Percentiles rank a stretch among this genome's conserved stretches.
These are phyloP conservation scores for Cryphonectria carpinicola DNA, from an alignment of 2,329 filamentous ascomycete genomes.

Conservation along the genomic window DNA sequence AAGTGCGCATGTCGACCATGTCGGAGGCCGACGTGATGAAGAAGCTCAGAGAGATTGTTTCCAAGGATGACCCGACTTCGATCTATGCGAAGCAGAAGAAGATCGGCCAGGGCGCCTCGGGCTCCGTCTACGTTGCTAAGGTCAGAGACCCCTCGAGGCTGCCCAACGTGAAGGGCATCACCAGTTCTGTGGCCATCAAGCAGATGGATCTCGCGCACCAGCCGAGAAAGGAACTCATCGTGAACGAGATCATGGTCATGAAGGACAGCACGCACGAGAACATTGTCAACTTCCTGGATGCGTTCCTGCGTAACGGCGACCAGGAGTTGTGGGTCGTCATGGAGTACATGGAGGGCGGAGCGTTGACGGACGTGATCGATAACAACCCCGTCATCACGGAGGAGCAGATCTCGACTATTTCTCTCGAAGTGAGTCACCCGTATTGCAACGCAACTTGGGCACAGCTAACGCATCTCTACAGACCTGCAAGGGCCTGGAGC, in stretches of 20 bases:
- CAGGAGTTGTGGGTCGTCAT: conserved; percentile 99
- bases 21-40: conserved; percentile 97
- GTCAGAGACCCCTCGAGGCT: conserved; percentile 72
- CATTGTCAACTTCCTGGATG: conserved; percentile 98
- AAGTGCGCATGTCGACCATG: conserved; percentile 98
- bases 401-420: conserved; percentile 97
- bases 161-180: conserved; percentile 3
- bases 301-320: conserved; percentile 93
- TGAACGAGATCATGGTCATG: conserved; percentile 99
- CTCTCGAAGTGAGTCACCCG: conserved; percentile 75
- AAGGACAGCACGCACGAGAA: conserved; percentile 98
- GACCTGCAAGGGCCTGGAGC: conserved; percentile 94
- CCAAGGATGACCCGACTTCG: conserved; percentile 89
- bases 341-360: conserved; percentile 99
- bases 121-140: conserved; percentile 96
- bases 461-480: conserved; percentile 42
- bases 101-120: conserved; percentile 97
- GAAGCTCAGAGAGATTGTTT: conserved; percentile 90
- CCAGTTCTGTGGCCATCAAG: conserved; percentile 81
- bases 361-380: conserved; percentile 97
- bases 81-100: conserved; percentile 99
- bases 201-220: conserved; percentile 99
- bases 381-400: conserved; percentile 94
- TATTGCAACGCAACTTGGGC: background rate
- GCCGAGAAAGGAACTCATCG: conserved; percentile 95